A percentile compares a stretch with the other conserved stretches of the same genome.
These are phyloP conservation scores for Macroventuria anomochaeta DNA, from an alignment of 2,329 filamentous ascomycete species.

Conservation along the genomic window DNA sequence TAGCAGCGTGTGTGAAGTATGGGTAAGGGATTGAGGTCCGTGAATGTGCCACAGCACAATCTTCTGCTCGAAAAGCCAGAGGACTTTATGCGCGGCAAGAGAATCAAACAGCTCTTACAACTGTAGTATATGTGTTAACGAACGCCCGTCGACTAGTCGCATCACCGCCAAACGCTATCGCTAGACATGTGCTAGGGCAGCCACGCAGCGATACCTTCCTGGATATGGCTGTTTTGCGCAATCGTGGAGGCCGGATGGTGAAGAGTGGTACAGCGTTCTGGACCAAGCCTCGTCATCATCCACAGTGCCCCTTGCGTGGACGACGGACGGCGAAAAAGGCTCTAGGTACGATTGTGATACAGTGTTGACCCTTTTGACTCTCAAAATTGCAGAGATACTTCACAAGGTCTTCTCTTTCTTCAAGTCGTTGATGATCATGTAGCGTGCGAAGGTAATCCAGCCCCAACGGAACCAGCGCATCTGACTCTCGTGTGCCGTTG, in stretches of 20 bases:
- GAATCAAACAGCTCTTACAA: not conserved
- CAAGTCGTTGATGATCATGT: conserved; percentile 95
- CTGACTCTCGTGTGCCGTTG: conserved; percentile 86
- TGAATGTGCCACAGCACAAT: not conserved
- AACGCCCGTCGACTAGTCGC: not conserved
- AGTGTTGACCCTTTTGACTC: not conserved
- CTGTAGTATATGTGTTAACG: not conserved
- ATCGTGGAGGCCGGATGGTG: not conserved
- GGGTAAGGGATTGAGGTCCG: not conserved
- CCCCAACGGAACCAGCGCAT: conserved; percentile 99
- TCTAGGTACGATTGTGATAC: not conserved
- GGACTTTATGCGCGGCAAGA: not conserved
- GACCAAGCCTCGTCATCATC: not conserved
- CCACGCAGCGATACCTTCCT: not conserved
- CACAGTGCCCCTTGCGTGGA: not conserved
- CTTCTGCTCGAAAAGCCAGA: not conserved
- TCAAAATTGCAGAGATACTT: not conserved
- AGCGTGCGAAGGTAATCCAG: conserved; percentile 88
- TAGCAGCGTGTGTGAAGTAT: not conserved
- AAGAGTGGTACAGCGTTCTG: too few species aligned
- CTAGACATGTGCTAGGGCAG: not conserved
- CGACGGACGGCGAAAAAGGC: not conserved
- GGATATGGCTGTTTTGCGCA: not conserved
- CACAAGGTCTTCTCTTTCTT: conserved; percentile 59
- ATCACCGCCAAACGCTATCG: conserved; percentile 2